phyloP scores from a whole-genome alignment of 139 green algal species.

The Tetraselmis striata region DNA sequence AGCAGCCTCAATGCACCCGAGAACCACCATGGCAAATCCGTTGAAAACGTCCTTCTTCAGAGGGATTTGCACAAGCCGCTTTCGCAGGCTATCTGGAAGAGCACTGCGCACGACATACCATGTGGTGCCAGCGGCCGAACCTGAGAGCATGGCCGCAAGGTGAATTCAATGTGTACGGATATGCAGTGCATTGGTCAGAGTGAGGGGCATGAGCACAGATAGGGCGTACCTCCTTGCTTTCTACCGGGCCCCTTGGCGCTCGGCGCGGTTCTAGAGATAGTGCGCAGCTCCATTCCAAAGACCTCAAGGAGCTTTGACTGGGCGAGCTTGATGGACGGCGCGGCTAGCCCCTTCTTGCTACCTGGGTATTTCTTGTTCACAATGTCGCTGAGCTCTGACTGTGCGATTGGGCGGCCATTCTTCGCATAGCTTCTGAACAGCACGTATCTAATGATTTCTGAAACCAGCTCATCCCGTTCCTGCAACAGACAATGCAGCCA shows the following conservation, averaged over 20 bases:
- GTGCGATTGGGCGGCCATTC: slow-evolving; percentile 2
- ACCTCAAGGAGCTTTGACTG: background rate
- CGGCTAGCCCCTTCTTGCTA: slow-evolving; percentile 1
- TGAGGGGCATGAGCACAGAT: too few relatives aligned
- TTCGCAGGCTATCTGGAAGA: background rate
- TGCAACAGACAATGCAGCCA: too few relatives aligned
- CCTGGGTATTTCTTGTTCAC: slow-evolving; percentile 5
- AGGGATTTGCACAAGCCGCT: background rate
- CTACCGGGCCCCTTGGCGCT: background rate
- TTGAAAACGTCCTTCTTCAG: background rate
- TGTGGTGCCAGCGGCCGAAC: background rate
- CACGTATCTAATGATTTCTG: slow-evolving; percentile 1
- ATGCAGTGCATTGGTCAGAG: too few relatives aligned
- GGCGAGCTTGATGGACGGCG: background rate
- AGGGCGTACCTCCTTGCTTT: too few relatives aligned
- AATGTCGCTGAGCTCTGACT: background rate
- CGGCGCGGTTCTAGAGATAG: background rate
- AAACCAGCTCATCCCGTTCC: slow-evolving; percentile 7
- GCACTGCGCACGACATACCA: background rate
- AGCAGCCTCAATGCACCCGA: background rate
- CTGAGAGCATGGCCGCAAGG: too few relatives aligned
- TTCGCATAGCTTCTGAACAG: background rate
- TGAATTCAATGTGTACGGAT: too few relatives aligned
- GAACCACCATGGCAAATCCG: background rate
- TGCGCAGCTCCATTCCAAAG: slow-evolving; percentile 5